Conservation (phyloP, 495 filamentous ascomycete species). For the Aspergillus hancockii region DNA sequence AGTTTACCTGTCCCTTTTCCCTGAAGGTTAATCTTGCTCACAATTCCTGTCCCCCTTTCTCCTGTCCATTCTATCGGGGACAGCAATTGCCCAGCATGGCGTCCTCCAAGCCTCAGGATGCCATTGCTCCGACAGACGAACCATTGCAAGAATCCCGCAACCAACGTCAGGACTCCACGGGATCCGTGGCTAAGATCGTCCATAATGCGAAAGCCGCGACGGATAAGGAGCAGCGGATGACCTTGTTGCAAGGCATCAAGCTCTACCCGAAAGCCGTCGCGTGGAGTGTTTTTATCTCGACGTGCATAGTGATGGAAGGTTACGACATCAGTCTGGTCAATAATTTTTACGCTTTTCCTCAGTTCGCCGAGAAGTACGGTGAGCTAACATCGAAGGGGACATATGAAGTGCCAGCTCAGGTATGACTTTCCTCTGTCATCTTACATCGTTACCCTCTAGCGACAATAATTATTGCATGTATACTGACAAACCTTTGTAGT, state of each 20-base stretch:
- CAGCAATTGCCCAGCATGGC: slow-evolving; percentile 31
- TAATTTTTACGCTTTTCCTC: slow-evolving; percentile 49
- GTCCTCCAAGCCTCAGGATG: slow-evolving; percentile 28
- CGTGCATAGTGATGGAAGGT: slow-evolving; percentile 59
- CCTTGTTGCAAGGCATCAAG: slow-evolving; percentile 43
- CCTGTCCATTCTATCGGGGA: slow-evolving; percentile 3
- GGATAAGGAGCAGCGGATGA: slow-evolving; percentile 51
- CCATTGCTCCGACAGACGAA: slow-evolving; percentile 31
- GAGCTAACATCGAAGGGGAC: slow-evolving; percentile 51
- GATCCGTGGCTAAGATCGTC: slow-evolving; percentile 38
- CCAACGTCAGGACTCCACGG: slow-evolving; percentile 25
- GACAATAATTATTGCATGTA: background rate
- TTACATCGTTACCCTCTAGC: background rate
- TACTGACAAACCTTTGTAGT: slow-evolving; percentile 35
- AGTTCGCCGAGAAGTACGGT: slow-evolving; percentile 73
- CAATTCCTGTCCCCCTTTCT: background rate
- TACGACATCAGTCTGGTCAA: slow-evolving; percentile 57
- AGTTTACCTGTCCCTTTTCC: background rate
- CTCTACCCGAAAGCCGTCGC: slow-evolving; percentile 59
- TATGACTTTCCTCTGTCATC: slow-evolving; percentile 28
- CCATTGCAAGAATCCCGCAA: slow-evolving; percentile 10
- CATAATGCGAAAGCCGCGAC: slow-evolving; percentile 47
- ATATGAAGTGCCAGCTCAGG: slow-evolving; percentile 65
- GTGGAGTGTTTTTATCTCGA: slow-evolving; percentile 57
- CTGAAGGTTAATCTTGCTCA: background rate